A percentile compares a stretch with the other conserved stretches of the same genome.
Evolutionary conservation across 2,329 filamentous ascomycete species (phyloP).

Genomic region (Fusarium incarnatum): DNA sequence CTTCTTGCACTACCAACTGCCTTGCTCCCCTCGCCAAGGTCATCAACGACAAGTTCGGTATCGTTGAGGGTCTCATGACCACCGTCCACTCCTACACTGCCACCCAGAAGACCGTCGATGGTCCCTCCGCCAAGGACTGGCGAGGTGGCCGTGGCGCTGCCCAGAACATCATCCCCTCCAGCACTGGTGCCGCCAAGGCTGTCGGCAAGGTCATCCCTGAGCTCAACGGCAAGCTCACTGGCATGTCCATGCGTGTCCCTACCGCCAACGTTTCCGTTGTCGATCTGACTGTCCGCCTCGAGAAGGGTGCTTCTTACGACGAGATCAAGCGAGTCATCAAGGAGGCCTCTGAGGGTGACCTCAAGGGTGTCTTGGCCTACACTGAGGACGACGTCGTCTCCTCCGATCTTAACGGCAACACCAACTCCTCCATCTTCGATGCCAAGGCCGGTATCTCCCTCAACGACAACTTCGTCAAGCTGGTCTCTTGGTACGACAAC

Average conservation of each 20-base stretch:
- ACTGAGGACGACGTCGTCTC: constrained; percentile 98
- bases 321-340: constrained; percentile 94
- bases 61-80: constrained; percentile 99
- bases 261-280: constrained; percentile 99
- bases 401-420: constrained; percentile 91
- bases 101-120: constrained; percentile 99
- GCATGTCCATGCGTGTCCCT: constrained; percentile 99
- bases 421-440: constrained; percentile 97
- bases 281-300: constrained; percentile 92
- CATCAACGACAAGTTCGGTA: constrained; percentile 97
- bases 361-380: constrained; percentile 94
- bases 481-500: constrained; percentile 99
- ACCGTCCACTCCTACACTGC: constrained; percentile 99
- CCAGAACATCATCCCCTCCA: constrained; percentile 99
- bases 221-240: constrained; percentile 99
- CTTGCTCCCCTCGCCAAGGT: constrained; percentile 99
- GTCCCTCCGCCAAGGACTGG: constrained; percentile 98
- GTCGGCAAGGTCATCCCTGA: constrained; percentile 99
- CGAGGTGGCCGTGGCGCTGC: constrained; percentile 98
- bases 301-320: constrained; percentile 89
- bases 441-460: constrained; percentile 99
- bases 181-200: constrained; percentile 99
- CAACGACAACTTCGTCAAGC: constrained; percentile 99
- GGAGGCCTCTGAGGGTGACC: constrained; percentile 82
- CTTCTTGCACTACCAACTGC: constrained; percentile 99